Conservation (phyloP, 352 stramenopile genomes). For the Blastocystis sp. region DNA sequence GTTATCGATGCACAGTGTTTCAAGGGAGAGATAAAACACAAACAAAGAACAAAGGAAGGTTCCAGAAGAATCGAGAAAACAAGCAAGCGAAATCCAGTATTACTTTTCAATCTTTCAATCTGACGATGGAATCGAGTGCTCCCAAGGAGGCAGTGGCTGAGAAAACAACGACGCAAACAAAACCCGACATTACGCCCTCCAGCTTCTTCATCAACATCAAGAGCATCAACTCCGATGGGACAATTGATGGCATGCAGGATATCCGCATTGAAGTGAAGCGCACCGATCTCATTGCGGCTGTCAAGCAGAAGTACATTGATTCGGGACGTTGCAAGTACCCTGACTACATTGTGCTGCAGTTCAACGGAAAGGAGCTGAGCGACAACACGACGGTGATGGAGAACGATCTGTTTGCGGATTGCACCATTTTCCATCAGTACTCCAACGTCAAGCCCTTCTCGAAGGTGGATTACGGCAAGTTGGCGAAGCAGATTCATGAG, state of each 20-base stretch:
- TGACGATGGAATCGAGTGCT: slow-evolving; percentile 1
- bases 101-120: slow-evolving; percentile 16
- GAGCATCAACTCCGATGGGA: slow-evolving; percentile 52
- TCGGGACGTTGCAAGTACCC: slow-evolving; percentile 10
- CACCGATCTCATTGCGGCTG: slow-evolving; percentile 48
- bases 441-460: slow-evolving; percentile 49
- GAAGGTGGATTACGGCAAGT: slow-evolving; percentile 57
- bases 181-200: not conserved
- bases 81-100: not conserved
- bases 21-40: too few relatives aligned
- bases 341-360: slow-evolving; percentile 70
- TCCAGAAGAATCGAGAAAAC: slow-evolving; percentile 52
- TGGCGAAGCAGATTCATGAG: slow-evolving; percentile 62
- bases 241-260: slow-evolving; percentile 30
- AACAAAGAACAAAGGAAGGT: too few relatives aligned
- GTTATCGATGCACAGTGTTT: too few relatives aligned
- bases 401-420: slow-evolving; percentile 66
- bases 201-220: slow-evolving; percentile 57
- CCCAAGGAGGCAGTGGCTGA: slow-evolving; percentile 1
- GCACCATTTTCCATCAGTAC: slow-evolving; percentile 58
- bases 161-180: not conserved
- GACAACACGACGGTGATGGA: slow-evolving; percentile 68
- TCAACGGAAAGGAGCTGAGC: slow-evolving; percentile 65
- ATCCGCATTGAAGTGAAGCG: slow-evolving; percentile 55
- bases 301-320: slow-evolving; percentile 65